Evolutionary conservation across 192 early-diverging fungal genomes (phyloP), one percentile per base, ranked within the genome.

Genomic region (Coemansia umbellata): DNA sequence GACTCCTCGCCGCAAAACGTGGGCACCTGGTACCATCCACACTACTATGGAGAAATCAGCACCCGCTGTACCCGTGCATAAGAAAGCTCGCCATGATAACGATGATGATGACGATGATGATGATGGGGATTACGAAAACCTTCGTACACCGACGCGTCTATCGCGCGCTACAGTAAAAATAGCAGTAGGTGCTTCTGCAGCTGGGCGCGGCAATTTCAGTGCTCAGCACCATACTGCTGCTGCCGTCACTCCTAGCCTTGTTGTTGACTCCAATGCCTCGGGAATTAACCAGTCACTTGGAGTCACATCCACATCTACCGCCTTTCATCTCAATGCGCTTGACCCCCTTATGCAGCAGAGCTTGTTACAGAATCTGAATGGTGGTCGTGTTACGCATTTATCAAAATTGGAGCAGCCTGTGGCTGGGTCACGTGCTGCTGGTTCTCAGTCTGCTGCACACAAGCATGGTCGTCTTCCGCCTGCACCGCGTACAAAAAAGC

Each of bases 261-360:
- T n/a, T n/a, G n/a, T n/a, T n/a, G 74, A 77, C 58, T 77, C 74
- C 1, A 77, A 69, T 48, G 74, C 74, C 4, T 77, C 74, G 3
- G 74, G 74, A 1, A 69, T 77, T 10, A 62, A 43, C 2, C 66
- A 55, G 40, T 69, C 58, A 0, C 28, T 47, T 31, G 62, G 59
- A 7, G 58, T 62, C 15, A 77, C 67, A 4, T 77, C 74, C 0
- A 77, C 66, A 9, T 77, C 74, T 1, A 77, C 67, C 0, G 66
- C 74, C 23, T 70, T 77, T 57, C 59, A 68, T 21, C 28, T 59
- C 35, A 51, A 53, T 32, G 56, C 55, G 17, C 22, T 56, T 3
- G 72, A 74, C 33, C 60, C 72, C 2, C 44, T 58, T 17, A 31
- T 74, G 47, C 72, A 74, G 37, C 72, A 66, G 51, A 63, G 43